Conservation (phyloP, 345 rosid genomes). For the Gossypium longicalyx region DNA sequence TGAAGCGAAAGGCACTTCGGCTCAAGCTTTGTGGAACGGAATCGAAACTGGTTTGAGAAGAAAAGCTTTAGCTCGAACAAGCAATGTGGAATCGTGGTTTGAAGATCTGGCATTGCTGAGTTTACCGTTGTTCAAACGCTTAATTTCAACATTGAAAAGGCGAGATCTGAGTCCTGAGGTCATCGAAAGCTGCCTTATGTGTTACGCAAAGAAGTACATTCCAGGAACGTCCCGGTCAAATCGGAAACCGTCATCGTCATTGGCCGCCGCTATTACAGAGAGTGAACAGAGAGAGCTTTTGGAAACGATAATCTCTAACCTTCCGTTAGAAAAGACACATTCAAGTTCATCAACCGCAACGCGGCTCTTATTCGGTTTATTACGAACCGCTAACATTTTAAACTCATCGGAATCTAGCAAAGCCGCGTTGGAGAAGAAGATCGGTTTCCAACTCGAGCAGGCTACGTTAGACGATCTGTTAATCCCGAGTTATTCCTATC, state of each 20-base stretch:
- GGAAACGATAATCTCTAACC: conserved; percentile 59
- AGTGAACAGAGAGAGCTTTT: conserved; percentile 70
- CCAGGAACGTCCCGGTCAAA: conserved; percentile 75
- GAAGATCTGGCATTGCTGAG: conserved; percentile 65
- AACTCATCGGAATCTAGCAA: conserved; percentile 69
- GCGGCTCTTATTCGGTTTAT: conserved; percentile 61
- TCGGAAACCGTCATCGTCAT: conserved; percentile 57
- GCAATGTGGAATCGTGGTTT: conserved; percentile 49
- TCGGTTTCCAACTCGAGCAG: conserved; percentile 75
- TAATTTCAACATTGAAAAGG: conserved; percentile 57
- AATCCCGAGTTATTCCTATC: conserved; percentile 92
- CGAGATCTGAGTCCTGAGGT: conserved; percentile 56
- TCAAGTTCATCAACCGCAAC: conserved; percentile 56
- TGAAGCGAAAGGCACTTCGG: conserved; percentile 26
- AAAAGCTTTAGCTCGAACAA: conserved; percentile 30
- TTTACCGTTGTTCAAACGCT: conserved; percentile 44
- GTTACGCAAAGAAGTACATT: conserved; percentile 73
- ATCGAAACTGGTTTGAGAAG: conserved; percentile 45
- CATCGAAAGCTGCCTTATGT: conserved; percentile 72
- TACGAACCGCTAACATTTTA: conserved; percentile 76
- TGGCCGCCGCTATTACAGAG: conserved; percentile 46
- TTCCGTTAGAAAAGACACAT: conserved; percentile 53
- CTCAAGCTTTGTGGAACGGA: conserved; percentile 49
- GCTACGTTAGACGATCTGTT: conserved; percentile 86
- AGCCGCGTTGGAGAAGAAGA: conserved; percentile 63